Evolutionary conservation across 2,329 filamentous ascomycete species (phyloP).

Genomic region (Colletotrichum somersetense): DNA sequence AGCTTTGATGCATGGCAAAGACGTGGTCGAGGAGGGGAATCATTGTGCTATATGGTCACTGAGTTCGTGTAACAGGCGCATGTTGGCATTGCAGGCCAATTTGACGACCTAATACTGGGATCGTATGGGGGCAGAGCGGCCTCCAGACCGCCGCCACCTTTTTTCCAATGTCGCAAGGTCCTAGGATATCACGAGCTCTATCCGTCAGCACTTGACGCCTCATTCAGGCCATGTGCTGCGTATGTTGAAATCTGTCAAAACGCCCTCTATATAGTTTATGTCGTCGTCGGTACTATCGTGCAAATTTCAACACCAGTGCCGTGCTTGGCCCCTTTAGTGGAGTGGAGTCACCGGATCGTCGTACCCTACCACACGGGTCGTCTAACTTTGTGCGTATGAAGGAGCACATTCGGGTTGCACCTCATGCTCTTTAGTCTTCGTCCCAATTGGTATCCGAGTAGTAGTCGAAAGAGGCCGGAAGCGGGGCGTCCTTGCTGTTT

Average conservation of each 20-base stretch:
- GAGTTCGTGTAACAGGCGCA: no score
- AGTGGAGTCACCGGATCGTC: neutral
- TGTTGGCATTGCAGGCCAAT: no score
- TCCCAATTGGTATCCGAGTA: constrained; percentile 48
- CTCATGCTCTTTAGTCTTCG: constrained; percentile 17
- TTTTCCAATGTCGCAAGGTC: neutral
- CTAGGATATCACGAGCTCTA: neutral
- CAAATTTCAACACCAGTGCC: neutral
- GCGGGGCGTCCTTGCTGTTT: constrained; percentile 46
- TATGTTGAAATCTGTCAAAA: neutral
- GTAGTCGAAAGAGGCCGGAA: constrained; percentile 52
- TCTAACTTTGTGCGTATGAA: no score
- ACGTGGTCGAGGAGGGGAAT: no score
- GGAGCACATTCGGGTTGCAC: neutral
- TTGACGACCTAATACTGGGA: neutral
- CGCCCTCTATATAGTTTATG: neutral
- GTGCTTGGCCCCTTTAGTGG: no score
- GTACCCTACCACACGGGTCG: neutral
- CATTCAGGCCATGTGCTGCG: no score
- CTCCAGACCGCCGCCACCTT: neutral
- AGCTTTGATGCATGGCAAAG: no score
- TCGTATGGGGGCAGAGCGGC: neutral
- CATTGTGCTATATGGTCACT: no score
- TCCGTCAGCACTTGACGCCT: no score
- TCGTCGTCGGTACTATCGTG: neutral